A percentile compares a stretch with the other conserved stretches of the same genome.
These are phyloP conservation scores for Lactuca sativa DNA, from an alignment of 129 eudicot genomes.

Conservation along the genomic window DNA sequence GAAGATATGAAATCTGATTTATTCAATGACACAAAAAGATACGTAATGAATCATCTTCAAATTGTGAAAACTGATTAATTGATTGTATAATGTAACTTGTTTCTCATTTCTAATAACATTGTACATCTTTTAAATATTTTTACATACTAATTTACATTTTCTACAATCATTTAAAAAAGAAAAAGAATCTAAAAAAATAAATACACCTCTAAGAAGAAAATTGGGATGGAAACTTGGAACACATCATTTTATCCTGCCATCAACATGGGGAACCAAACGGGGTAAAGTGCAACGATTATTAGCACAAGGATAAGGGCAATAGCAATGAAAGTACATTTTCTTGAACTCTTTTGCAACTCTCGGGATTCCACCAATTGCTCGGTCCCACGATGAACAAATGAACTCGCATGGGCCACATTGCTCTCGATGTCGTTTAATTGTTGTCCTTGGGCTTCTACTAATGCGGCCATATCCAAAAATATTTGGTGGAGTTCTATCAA, in stretches of 20 bases:
- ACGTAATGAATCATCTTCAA: background rate
- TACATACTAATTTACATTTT: background rate
- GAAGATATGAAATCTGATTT: background rate
- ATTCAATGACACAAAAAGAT: background rate
- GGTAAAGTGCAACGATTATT: conserved; percentile 45
- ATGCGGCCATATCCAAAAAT: conserved; percentile 84
- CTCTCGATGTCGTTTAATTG: conserved; percentile 84
- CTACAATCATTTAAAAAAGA: background rate
- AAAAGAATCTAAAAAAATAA: background rate
- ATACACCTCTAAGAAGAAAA: conserved; percentile 11
- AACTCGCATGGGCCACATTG: conserved; percentile 83
- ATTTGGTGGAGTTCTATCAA: conserved; percentile 80
- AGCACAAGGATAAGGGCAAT: conserved; percentile 42
- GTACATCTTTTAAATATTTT: background rate
- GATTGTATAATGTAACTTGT: background rate
- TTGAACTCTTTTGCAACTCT: conserved; percentile 65
- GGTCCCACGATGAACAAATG: conserved; percentile 83
- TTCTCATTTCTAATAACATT: background rate
- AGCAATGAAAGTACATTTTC: conserved; percentile 70
- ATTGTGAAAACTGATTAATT: background rate
- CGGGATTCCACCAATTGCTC: conserved; percentile 66
- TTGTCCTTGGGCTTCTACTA: conserved; percentile 93
- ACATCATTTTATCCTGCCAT: conserved; percentile 14
- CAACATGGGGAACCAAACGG: conserved; percentile 53
- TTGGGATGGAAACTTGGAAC: conserved; percentile 23